phyloP scores from a whole-genome alignment of 2,329 filamentous ascomycete genomes.

The Colletotrichum spaethianum region DNA sequence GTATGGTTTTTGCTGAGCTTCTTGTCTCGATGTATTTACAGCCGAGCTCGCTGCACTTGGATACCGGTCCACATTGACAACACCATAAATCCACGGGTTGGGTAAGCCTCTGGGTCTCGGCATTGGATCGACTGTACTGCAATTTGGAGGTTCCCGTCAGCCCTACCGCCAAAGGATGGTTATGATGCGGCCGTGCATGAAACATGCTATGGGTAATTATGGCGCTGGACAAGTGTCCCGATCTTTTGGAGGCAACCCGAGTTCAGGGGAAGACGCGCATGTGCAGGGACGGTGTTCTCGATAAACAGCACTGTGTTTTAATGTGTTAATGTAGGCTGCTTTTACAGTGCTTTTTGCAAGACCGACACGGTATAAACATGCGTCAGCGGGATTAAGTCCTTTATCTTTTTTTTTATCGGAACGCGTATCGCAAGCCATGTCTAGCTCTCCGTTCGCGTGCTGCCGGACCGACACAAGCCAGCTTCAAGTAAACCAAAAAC shows the following conservation, averaged over 20 bases:
- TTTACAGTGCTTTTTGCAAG: fast-evolving
- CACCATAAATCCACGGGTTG: not conserved
- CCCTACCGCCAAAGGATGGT: constrained; percentile 6
- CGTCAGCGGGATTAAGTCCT: not conserved
- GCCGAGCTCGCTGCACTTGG: not conserved
- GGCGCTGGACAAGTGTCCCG: constrained; percentile 22
- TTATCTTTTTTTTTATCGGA: constrained; percentile 24
- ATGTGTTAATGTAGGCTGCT: fast-evolving
- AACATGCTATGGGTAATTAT: constrained; percentile 1
- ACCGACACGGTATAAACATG: not conserved
- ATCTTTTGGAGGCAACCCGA: constrained; percentile 1
- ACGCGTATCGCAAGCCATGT: constrained; percentile 26
- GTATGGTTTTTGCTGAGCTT: too few species aligned
- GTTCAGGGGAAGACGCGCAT: not conserved
- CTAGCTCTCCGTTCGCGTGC: constrained; percentile 11
- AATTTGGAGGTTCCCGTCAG: constrained; percentile 6
- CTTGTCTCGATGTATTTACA: too few species aligned
- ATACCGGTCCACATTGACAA: not conserved
- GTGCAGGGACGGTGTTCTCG: not conserved
- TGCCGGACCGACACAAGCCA: constrained; percentile 4
- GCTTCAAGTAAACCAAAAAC: not conserved
- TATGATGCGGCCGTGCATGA: constrained; percentile 9
- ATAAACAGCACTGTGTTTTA: not conserved
- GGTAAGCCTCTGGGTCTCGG: constrained; percentile 5
- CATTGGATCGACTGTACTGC: not conserved